Evolutionary conservation across 495 filamentous ascomycete species (phyloP).

Genomic region (Penicillium coffeae): DNA sequence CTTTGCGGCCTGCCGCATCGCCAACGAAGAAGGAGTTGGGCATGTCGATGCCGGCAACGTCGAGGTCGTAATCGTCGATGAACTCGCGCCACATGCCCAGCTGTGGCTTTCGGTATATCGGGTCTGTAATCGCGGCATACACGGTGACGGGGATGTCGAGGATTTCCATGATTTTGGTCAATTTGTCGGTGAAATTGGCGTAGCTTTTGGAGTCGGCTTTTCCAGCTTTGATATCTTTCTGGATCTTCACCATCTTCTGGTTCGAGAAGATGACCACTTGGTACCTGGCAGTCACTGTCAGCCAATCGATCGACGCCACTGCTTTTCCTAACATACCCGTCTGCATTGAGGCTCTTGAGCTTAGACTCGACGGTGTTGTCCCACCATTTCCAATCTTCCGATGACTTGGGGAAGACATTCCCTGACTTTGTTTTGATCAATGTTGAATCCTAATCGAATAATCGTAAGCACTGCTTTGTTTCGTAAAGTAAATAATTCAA

Average conservation of each 20-base stretch:
- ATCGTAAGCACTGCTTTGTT: too few species aligned
- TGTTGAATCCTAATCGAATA: conserved; percentile 91
- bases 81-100: conserved; percentile 87
- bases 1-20: conserved; percentile 70
- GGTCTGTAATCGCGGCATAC: conserved; percentile 79
- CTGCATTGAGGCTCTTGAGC: conserved; percentile 60
- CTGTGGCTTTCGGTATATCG: conserved; percentile 82
- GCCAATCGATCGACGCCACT: background rate
- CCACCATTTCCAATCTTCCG: conserved; percentile 96
- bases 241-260: conserved; percentile 74
- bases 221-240: conserved; percentile 64
- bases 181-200: conserved; percentile 73
- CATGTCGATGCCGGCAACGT: conserved; percentile 60
- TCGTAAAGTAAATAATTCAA: too few species aligned
- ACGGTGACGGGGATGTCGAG: conserved; percentile 75
- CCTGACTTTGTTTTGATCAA: conserved; percentile 77
- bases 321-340: conserved; percentile 55
- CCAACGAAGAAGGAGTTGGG: conserved; percentile 78
- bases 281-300: conserved; percentile 53
- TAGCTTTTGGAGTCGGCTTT: conserved; percentile 62
- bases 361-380: conserved; percentile 61
- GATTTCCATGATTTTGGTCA: conserved; percentile 60
- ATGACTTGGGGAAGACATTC: conserved; percentile 66
- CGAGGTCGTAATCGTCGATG: conserved; percentile 66
- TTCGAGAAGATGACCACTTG: conserved; percentile 79